phyloP scores from a whole-genome alignment of 2,329 filamentous ascomycete species.

The Diaporthe citri region DNA sequence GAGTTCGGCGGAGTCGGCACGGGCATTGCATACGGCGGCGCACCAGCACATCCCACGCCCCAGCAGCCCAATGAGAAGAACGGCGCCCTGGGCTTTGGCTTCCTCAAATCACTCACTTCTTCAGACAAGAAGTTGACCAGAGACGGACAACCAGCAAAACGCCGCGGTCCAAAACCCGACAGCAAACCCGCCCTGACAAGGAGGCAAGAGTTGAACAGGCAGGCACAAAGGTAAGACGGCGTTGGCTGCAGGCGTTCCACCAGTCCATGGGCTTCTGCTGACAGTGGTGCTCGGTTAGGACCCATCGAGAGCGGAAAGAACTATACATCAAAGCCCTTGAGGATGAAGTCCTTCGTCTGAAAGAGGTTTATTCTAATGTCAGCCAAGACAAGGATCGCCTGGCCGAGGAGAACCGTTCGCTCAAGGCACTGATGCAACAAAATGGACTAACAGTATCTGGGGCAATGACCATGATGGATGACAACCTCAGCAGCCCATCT shows the following conservation, averaged over 20 bases:
- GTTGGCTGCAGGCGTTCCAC: slow-evolving; percentile 28
- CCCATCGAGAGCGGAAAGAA: slow-evolving; percentile 96
- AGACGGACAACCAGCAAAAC: slow-evolving; percentile 89
- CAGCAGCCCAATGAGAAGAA: slow-evolving; percentile 47
- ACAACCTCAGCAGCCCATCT: slow-evolving; percentile 60
- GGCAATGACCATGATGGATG: slow-evolving; percentile 52
- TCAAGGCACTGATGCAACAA: slow-evolving; percentile 70
- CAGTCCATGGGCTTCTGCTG: slow-evolving; percentile 6
- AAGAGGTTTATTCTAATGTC: slow-evolving; percentile 83
- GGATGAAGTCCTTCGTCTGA: slow-evolving; percentile 88
- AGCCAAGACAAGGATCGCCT: slow-evolving; percentile 82
- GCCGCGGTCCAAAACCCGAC: slow-evolving; percentile 94
- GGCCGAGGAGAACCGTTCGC: slow-evolving; percentile 81
- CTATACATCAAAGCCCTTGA: slow-evolving; percentile 95
- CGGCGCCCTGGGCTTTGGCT: slow-evolving; percentile 64
- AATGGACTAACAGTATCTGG: slow-evolving; percentile 59
- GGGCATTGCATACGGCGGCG: slow-evolving; percentile 38
- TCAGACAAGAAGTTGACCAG: slow-evolving; percentile 82
- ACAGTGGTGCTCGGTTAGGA: slow-evolving; percentile 66
- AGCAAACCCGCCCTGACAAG: slow-evolving; percentile 94
- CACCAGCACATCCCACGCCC: background rate
- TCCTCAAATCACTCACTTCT: slow-evolving; percentile 70
- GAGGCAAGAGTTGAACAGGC: slow-evolving; percentile 92
- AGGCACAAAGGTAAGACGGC: slow-evolving; percentile 84
- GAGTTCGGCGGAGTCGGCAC: slow-evolving; percentile 36